These are phyloP conservation scores for Kwoniella dejecticola DNA, from an alignment of 768 basidiomycete genomes.

Conservation along the genomic window DNA sequence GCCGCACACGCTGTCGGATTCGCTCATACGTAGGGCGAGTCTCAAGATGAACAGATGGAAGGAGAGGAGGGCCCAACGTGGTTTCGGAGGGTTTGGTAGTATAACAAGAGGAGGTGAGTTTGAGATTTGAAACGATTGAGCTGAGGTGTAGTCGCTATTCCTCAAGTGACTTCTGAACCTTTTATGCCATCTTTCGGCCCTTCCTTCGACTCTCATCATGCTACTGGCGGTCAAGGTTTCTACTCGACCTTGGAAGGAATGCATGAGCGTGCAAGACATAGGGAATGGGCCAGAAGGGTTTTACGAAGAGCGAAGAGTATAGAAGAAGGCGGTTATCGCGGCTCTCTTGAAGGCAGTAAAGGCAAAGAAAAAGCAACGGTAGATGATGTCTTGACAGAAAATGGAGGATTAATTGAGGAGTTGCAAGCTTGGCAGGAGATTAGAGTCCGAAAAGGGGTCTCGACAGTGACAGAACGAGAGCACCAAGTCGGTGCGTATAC, in stretches of 20 bases:
- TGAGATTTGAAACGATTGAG: too few relatives aligned
- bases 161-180: constrained; percentile 4
- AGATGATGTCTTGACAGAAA: constrained; percentile 36
- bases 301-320: constrained; percentile 1
- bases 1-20: constrained; percentile 27
- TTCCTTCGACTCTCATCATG: constrained; percentile 40
- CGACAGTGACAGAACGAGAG: constrained; percentile 33
- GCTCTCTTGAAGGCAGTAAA: background rate
- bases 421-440: constrained; percentile 48
- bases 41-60: constrained; percentile 44
- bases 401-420: constrained; percentile 38
- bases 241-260: constrained; percentile 43
- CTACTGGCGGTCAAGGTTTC: constrained; percentile 37
- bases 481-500: constrained; percentile 44
- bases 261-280: constrained; percentile 35
- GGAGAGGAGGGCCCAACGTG: constrained; percentile 19
- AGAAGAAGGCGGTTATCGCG: constrained; percentile 10
- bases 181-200: constrained; percentile 51
- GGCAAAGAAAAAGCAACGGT: constrained; percentile 24
- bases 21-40: constrained; percentile 36
- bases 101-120: constrained; percentile 33
- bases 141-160: constrained; percentile 21
- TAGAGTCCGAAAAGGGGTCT: constrained; percentile 32
- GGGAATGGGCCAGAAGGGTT: constrained; percentile 26
- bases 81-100: constrained; percentile 43